Conservation (phyloP, 2,329 filamentous ascomycete species). For the Chrysosphaeria jannelii region DNA sequence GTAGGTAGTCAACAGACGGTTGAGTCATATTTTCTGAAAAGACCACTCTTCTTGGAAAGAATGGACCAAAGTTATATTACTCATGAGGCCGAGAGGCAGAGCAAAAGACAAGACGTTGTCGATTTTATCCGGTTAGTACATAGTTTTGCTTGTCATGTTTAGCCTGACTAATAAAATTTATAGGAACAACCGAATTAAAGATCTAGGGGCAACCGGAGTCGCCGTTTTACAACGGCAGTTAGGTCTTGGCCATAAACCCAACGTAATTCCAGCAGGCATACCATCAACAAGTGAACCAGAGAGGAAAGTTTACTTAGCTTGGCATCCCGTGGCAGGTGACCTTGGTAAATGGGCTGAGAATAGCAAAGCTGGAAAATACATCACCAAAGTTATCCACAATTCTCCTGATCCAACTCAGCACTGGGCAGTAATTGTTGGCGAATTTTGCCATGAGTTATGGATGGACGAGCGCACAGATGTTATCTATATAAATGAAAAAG, state of each 20-base stretch:
- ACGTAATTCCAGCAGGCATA: conserved; percentile 12
- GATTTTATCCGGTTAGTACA: too few species aligned
- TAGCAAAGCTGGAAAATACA: conserved; percentile 22
- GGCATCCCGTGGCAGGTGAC: conserved; percentile 25
- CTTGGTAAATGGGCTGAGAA: conserved; percentile 26
- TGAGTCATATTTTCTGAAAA: too few species aligned
- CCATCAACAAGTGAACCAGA: conserved; percentile 10
- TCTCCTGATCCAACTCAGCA: conserved; percentile 29
- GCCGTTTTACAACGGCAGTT: too few species aligned
- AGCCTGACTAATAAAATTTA: too few species aligned
- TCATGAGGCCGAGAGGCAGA: too few species aligned
- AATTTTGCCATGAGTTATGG: conserved; percentile 25
- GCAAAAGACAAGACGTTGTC: too few species aligned
- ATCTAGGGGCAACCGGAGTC: too few species aligned
- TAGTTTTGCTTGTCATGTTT: too few species aligned
- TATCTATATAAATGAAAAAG: conserved; percentile 21
- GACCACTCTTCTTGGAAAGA: too few species aligned
- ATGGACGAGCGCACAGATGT: conserved; percentile 27
- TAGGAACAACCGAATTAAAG: too few species aligned
- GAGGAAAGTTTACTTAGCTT: conserved; percentile 20
- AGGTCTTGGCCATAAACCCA: conserved; percentile 14
- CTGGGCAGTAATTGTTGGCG: conserved; percentile 26
- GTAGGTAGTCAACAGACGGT: too few species aligned
- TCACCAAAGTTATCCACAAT: conserved; percentile 20
- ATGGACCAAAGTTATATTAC: too few species aligned